phyloP scores from a whole-genome alignment of 768 basidiomycete genomes.

The Boletus sensibilis region DNA sequence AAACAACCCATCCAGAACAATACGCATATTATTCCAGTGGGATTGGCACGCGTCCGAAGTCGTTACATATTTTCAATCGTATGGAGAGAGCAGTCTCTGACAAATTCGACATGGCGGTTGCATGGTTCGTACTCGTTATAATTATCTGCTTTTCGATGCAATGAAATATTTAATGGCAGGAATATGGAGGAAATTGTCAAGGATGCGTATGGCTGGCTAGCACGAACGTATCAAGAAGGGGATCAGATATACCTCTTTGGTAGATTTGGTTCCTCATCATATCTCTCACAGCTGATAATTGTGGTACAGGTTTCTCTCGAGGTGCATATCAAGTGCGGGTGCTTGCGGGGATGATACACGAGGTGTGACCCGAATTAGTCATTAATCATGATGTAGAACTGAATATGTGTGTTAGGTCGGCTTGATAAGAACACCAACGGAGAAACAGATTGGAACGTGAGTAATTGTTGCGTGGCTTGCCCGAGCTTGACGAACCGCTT shows the following conservation, averaged over 20 bases:
- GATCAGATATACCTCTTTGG: constrained; percentile 39
- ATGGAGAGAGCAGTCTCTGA: constrained; percentile 20
- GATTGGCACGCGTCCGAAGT: constrained; percentile 36
- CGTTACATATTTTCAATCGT: constrained; percentile 24
- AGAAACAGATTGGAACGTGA: constrained; percentile 35
- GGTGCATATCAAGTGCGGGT: constrained; percentile 43
- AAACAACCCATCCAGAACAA: constrained; percentile 23
- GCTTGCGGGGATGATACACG: constrained; percentile 41
- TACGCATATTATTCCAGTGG: constrained; percentile 39
- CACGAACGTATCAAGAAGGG: constrained; percentile 30
- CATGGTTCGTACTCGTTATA: constrained; percentile 30
- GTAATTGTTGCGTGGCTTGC: background rate
- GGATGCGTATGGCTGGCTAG: constrained; percentile 35
- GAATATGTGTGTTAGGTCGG: constrained; percentile 29
- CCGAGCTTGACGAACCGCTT: background rate
- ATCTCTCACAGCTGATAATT: background rate
- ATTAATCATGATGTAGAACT: background rate
- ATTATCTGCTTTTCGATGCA: background rate
- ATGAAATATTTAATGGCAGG: constrained; percentile 16
- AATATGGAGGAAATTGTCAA: constrained; percentile 37
- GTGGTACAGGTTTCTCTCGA: constrained; percentile 38
- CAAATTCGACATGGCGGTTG: constrained; percentile 38
- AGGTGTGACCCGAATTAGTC: constrained; percentile 18
- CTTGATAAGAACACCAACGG: constrained; percentile 29
- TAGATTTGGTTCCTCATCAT: background rate